A percentile compares a stretch with the other conserved stretches of the same genome.
phyloP scores from a whole-genome alignment of 1,284 basidiomycete genomes.

The Athelia sp. region DNA sequence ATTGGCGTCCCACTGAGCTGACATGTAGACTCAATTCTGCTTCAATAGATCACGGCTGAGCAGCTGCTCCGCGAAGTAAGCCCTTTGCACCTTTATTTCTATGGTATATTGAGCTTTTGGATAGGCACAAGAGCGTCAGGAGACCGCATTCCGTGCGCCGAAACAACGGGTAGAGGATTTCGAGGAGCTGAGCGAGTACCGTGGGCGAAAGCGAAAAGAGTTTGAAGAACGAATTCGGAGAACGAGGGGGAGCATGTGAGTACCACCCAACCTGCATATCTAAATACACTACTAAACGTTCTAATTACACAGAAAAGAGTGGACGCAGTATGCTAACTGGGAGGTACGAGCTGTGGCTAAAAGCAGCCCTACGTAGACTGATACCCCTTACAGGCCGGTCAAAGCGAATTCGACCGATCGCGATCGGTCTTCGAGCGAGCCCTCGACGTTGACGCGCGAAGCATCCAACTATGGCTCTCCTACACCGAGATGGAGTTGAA shows the following conservation, averaged over 20 bases:
- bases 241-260: conserved; percentile 81
- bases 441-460: conserved; percentile 89
- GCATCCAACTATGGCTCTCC: conserved; percentile 88
- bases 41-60: conserved; percentile 86
- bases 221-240: conserved; percentile 95
- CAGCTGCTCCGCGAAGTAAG: conserved; percentile 91
- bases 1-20: conserved; percentile 1
- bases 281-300: conserved; percentile 6
- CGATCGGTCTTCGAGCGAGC: conserved; percentile 96
- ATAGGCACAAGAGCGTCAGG: conserved; percentile 95
- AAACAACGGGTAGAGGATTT: conserved; percentile 94
- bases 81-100: not conserved
- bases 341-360: conserved; percentile 42
- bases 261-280: conserved; percentile 8
- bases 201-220: conserved; percentile 91
- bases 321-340: conserved; percentile 82
- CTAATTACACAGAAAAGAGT: conserved; percentile 56
- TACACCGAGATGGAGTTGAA: conserved; percentile 99
- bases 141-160: conserved; percentile 86
- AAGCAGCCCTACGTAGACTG: conserved; percentile 7
- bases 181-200: conserved; percentile 95
- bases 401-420: conserved; percentile 92
- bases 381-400: conserved; percentile 65
- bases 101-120: conserved; percentile 2
- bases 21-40: conserved; percentile 8